Base-by-base conservation (phyloP, 2,329 filamentous ascomycete genomes). In the Colletotrichum melonis region DNA sequence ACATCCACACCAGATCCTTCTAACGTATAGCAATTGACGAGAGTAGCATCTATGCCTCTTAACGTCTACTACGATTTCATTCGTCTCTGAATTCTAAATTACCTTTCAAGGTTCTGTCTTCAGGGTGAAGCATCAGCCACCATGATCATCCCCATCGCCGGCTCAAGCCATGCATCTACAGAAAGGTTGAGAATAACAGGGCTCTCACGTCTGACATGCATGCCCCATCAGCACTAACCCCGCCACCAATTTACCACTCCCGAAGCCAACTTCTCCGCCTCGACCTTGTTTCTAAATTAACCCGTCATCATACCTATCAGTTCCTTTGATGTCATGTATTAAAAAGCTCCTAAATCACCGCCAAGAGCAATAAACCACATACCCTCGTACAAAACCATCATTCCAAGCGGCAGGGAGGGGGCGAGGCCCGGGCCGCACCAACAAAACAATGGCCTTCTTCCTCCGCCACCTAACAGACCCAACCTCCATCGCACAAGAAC, bases 391-490 rank as follows among this genome's bases (percentile, higher is more conserved):
- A 1, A 19, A 42, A 35, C 32, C 14, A 3, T 19, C 14, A 19
- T 42, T 6, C 1, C 5, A 19, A 42, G 7, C 38, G 38, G 32
- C 32, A 42, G 35, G 38, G 38, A 42, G 38, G 38, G 38, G 38
- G 3, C 7, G 38, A 42, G 16, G 38, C 6, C 38, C 38, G 38
- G 16, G 38, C 38, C 16, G 38, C 38, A 3, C 5, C 38, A 42
- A 19, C 38, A 35, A 35, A 16, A 42, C 38, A 8, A 67, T 66
- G n/a, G 32, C 49, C 62, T 67, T 58, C 62, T 70, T 70, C 54
- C 58, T 24, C 26, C 63, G 55, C 8, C 35, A 71, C 63, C 55
- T 71, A 16, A 56, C 26, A 11, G 42, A 67, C 30, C 32, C 63
- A 24, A 46, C 55, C 22, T 28, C 28, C 4, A 71, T 67, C 42